Percentiles rank a stretch among this genome's conserved stretches.
phyloP scores from a whole-genome alignment of 192 early-diverging fungal genomes.

The Coemansia sp. region DNA sequence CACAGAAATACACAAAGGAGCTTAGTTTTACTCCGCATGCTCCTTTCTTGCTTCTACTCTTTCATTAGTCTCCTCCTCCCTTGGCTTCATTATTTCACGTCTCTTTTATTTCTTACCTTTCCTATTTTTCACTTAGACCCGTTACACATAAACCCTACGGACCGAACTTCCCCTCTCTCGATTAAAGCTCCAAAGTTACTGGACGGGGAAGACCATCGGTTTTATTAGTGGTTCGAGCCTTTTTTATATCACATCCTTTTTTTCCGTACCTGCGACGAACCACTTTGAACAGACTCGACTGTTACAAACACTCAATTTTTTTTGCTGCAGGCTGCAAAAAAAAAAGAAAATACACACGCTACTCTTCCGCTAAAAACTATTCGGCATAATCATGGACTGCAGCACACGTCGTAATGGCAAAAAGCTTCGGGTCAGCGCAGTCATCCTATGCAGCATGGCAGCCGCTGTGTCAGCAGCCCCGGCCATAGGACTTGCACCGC shows the following conservation, averaged over 20 bases:
- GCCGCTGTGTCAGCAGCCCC: slow-evolving; percentile 1
- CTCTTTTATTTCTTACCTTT: neutral
- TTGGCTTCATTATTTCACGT: neutral
- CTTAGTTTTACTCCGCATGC: slow-evolving; percentile 2
- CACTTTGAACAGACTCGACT: neutral
- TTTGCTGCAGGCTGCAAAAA: slow-evolving; percentile 5
- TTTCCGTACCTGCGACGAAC: neutral
- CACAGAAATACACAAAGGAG: too few relatives aligned
- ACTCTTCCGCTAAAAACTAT: too few relatives aligned
- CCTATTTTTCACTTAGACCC: slow-evolving; percentile 4
- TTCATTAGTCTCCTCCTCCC: neutral
- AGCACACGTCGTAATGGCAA: neutral
- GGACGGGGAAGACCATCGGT: neutral
- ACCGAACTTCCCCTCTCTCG: too few relatives aligned
- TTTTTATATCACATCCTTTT: neutral
- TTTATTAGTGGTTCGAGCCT: neutral
- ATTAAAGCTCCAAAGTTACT: neutral
- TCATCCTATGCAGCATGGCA: slow-evolving; percentile 2
- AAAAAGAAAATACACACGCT: neutral
- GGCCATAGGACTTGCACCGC: slow-evolving; percentile 1
- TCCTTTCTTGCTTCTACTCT: slow-evolving; percentile 6
- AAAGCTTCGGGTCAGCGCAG: neutral
- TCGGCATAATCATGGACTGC: neutral
- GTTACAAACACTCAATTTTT: neutral
- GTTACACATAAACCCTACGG: too few relatives aligned